Conservation (phyloP, 192 early-diverging fungal species). For the Coemansia sp. region DNA sequence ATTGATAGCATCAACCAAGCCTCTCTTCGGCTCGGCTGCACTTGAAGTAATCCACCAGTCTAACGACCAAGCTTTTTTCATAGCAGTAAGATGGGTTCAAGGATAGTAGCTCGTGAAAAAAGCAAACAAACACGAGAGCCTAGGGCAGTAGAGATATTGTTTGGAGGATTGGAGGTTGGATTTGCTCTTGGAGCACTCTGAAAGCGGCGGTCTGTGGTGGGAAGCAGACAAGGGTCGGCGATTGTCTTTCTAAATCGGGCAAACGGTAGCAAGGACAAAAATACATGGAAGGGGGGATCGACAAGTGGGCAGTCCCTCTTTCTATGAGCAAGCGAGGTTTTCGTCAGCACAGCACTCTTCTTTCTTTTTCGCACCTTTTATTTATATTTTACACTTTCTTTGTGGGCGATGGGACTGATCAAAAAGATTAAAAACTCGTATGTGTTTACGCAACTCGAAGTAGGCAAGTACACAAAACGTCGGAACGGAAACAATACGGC, state of each 20-base stretch:
- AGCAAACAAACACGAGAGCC: not conserved
- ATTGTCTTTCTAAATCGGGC: not conserved
- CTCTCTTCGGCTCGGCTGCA: no score
- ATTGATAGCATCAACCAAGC: no score
- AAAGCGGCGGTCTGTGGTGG: not conserved
- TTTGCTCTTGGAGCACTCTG: not conserved
- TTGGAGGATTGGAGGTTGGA: not conserved
- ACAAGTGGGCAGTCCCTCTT: not conserved
- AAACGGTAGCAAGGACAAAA: not conserved
- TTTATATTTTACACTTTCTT: not conserved
- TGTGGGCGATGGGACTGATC: constrained; percentile 42
- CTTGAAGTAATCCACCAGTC: no score
- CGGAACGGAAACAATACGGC: constrained; percentile 13
- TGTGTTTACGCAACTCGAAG: constrained; percentile 54
- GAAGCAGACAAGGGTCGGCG: not conserved
- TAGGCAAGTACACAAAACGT: constrained; percentile 58
- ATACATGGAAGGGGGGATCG: not conserved
- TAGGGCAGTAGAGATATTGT: not conserved
- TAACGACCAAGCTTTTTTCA: not conserved
- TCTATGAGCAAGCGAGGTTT: constrained; percentile 2
- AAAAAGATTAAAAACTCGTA: constrained; percentile 54
- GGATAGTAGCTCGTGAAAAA: not conserved
- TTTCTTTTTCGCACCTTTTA: not conserved
- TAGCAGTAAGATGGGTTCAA: not conserved
- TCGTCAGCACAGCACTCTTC: not conserved